These are phyloP conservation scores for Boletus semigastroideus DNA, from an alignment of 1,284 basidiomycete species.

Conservation along the genomic window DNA sequence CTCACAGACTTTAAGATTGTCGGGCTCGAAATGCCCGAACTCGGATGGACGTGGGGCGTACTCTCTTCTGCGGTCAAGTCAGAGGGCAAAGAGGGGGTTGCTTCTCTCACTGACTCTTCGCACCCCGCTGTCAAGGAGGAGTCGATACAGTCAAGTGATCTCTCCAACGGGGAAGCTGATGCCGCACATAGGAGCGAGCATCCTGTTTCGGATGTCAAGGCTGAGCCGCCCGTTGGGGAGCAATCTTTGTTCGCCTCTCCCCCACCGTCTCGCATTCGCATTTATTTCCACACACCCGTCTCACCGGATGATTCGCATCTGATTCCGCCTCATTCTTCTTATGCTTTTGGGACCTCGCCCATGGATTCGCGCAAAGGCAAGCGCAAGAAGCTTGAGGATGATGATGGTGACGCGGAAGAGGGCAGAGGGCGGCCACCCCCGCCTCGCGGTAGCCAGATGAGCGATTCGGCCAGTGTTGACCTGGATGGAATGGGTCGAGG, in stretches of 20 bases:
- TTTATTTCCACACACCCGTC: slow-evolving; percentile 85
- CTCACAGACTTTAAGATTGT: slow-evolving; percentile 96
- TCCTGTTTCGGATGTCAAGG: slow-evolving; percentile 28
- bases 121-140: slow-evolving; percentile 42
- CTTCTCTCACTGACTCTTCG: slow-evolving; percentile 30
- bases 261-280: slow-evolving; percentile 76
- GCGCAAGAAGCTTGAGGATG: slow-evolving; percentile 80
- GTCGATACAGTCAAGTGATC: slow-evolving; percentile 32
- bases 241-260: slow-evolving; percentile 38
- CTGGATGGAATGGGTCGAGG: slow-evolving; percentile 54
- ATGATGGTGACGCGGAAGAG: slow-evolving; percentile 74
- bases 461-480: slow-evolving; percentile 40
- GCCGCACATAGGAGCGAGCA: slow-evolving; percentile 32
- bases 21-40: slow-evolving; percentile 76
- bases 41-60: slow-evolving; percentile 74
- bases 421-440: slow-evolving; percentile 67
- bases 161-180: slow-evolving; percentile 32
- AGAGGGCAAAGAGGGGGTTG: slow-evolving; percentile 38
- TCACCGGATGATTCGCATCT: slow-evolving; percentile 74
- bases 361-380: slow-evolving; percentile 73
- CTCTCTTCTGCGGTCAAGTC: slow-evolving; percentile 40
- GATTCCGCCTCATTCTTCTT: slow-evolving; percentile 54
- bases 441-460: slow-evolving; percentile 37
- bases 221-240: slow-evolving; percentile 27
- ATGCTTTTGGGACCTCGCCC: slow-evolving; percentile 43